Base-by-base conservation (phyloP, 306 rosid genomes). In the Cercis canadensis region DNA sequence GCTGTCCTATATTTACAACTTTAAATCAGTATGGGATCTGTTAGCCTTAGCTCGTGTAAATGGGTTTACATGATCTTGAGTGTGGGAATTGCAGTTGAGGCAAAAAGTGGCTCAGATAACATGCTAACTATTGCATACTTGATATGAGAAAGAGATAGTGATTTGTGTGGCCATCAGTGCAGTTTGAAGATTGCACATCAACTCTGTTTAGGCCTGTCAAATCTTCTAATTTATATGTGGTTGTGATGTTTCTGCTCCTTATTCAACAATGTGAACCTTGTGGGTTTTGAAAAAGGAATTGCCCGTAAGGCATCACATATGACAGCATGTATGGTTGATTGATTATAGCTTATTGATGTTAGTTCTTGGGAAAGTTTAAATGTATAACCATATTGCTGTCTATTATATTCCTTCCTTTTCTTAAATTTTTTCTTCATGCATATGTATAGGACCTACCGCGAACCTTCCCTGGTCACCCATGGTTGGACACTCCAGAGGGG, bases 401-500 rank as follows among this genome's bases (percentile, higher is more conserved):
- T 8, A 15, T 51, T 50, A 40, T 34, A 7, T 62, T 39, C 57
- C 5, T 70, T 52, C 41, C 51, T 34, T 31, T 60, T 19, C 24
- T 76, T 72, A 5, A 12, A 11, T 74, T 64, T 10, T 51, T 61
- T 68, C 29, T 11, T 13, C 39, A 40, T 60, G 7, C 24, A 18
- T 34, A 14, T 21, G 45, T 81, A 60, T 88, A 95, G 99, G 99
- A 95, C 78, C 84, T 95, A 49, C 96, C 97, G 0, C 85, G 99
- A 43, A 95, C 99, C 31, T 95, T 95, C 78, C 99, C 99, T 0
- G 99, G 97, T 70, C 99, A 95, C 74, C 74, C 97, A 4, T 95
- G 97, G 97, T 78, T 95, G 87, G 99, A 95, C 87, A 95, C 96
- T 78, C 87, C 89, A 33, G 97, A 85, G 69, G 97, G 99, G 45